Percentiles rank a stretch among this genome's conserved stretches.
Conservation (phyloP, 805 yeast genomes). For the baker's yeast (Saccharomyces cerevisiae) region DNA sequence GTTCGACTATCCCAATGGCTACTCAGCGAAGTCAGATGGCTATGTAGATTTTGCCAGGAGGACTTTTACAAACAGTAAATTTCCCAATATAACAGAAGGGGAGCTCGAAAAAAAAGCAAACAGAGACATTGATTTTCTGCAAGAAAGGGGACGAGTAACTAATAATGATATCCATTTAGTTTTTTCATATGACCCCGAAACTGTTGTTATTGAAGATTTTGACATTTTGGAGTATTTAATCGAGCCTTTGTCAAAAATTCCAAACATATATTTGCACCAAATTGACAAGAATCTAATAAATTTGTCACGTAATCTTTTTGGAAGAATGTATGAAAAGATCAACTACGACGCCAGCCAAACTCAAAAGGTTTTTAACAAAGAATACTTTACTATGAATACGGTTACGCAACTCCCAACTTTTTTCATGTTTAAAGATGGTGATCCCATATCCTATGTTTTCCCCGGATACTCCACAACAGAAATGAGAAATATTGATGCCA, state of each 20-base stretch:
- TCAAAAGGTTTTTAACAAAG: constrained; percentile 34
- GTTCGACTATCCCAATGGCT: constrained; percentile 16
- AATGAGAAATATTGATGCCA: constrained; percentile 41
- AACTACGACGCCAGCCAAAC: constrained; percentile 35
- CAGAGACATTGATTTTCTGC: constrained; percentile 7
- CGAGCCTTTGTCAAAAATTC: constrained; percentile 51
- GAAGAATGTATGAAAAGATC: constrained; percentile 35
- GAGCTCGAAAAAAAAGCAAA: constrained; percentile 12
- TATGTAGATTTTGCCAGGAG: constrained; percentile 41
- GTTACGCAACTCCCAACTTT: constrained; percentile 56
- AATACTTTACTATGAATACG: constrained; percentile 42
- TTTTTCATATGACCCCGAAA: constrained; percentile 43
- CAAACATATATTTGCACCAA: constrained; percentile 46
- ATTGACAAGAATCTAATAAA: constrained; percentile 41
- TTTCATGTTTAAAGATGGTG: constrained; percentile 50
- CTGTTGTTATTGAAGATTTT: constrained; percentile 49
- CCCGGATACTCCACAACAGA: constrained; percentile 60
- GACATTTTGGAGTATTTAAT: constrained; percentile 51
- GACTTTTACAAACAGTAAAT: constrained; percentile 39
- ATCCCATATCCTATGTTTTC: constrained; percentile 43
- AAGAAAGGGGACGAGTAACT: constrained; percentile 15
- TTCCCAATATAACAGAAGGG: constrained; percentile 24
- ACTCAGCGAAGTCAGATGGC: constrained; percentile 24
- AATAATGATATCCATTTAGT: constrained; percentile 36
- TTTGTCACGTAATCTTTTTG: constrained; percentile 32